A percentile compares a stretch with the other conserved stretches of the same genome.
Evolutionary conservation across 164 flowering plant genomes (phyloP).

Genomic region (Kalanchoe fedtschenkoi): DNA sequence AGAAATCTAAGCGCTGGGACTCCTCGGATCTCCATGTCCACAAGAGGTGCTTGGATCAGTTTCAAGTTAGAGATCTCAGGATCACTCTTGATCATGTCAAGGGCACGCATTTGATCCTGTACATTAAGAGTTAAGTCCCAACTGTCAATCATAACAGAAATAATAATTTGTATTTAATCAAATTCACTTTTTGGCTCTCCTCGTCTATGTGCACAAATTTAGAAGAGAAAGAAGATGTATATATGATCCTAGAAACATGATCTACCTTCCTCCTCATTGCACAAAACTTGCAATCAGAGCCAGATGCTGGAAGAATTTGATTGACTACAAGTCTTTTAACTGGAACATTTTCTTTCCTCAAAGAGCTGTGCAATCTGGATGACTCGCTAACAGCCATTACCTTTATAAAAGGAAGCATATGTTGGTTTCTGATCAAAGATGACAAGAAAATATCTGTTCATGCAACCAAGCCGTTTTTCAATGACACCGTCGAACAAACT

Average conservation of each 20-base stretch:
- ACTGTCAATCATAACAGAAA: not conserved
- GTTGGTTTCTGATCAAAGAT: not conserved
- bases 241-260: too few species aligned
- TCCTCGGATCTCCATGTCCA: slow-evolving; percentile 8
- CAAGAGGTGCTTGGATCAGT: slow-evolving; percentile 6
- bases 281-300: slow-evolving; percentile 93
- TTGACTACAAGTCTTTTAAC: slow-evolving; percentile 76
- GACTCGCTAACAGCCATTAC: slow-evolving; percentile 96
- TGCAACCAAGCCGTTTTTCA: not conserved
- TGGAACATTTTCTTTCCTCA: slow-evolving; percentile 79
- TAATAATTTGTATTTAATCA: too few species aligned
- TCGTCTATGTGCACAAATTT: not conserved
- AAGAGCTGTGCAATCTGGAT: slow-evolving; percentile 63
- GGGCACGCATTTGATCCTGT: slow-evolving; percentile 9
- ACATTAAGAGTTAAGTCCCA: not conserved
- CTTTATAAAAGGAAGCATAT: slow-evolving; percentile 21
- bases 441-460: not conserved
- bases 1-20: slow-evolving; percentile 7
- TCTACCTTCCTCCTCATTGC: slow-evolving; percentile 90
- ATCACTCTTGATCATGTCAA: slow-evolving; percentile 6
- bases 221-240: not conserved
- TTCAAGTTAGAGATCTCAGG: slow-evolving; percentile 5
- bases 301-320: slow-evolving; percentile 78
- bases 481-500: too few species aligned
- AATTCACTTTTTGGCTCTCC: too few species aligned